Evolutionary conservation across 177 flowering plant species (phyloP), one percentile per base, ranked within the genome.

Genomic region (Tripterygium wilfordii): DNA sequence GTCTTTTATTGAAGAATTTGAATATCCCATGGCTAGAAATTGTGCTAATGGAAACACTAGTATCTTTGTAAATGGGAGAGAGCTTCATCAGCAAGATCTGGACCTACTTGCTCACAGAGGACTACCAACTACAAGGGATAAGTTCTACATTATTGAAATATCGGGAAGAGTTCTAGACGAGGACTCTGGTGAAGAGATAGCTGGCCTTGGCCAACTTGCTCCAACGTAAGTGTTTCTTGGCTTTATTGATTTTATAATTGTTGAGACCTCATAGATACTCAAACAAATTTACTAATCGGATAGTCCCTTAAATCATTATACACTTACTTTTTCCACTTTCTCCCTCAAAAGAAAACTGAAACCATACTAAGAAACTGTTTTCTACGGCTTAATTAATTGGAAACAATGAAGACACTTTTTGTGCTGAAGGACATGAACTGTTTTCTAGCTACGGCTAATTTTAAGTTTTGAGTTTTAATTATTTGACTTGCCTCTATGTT

Each of bases 1-100:
- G 97, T 84, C 97, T 38, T 72, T 35, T 48, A 87, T 87, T 62
- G 80, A 82, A 57, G 96, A 84, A 58, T 84, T 90, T 58, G 62
- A 79, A 37, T 65, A 64, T 63, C 82, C 83, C 1, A 67, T 90
- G 74, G 75, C 87, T 5, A 58, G 48, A 45, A 60, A 71, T 23
- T 90, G 97, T 65, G 69, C 85, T 58, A 73, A 67, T 62, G 97
- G 97, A 56, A 67, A 68, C 42, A 80, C 96, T 3, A 69, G 77
- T 25, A 68, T 90, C 45, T 77, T 59, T 51, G 80, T 90, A 5
- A 90, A 90, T 60, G 97, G 96, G 9, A 67, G 97, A 60, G 94
- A 90, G 61, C 96, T 90, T 51, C 76, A 80, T 56, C 66, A 76
- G 57, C 76, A 60, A 56, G 97, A 87, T 76, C 51, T 87, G 41